Conservation (phyloP, 306 rosid genomes). For the Sophora flavescens region DNA sequence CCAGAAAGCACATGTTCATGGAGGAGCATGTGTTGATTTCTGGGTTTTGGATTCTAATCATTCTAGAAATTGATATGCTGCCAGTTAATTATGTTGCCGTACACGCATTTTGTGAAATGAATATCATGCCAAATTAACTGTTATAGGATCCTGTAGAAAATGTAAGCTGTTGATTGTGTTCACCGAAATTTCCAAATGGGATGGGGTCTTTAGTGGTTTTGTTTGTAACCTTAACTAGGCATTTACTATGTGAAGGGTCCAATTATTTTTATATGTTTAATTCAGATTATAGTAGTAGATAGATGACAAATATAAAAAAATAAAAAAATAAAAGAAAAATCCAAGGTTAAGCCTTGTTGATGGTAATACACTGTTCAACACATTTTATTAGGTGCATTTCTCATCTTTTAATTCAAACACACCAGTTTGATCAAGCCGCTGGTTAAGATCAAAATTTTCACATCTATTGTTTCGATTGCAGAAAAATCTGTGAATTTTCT, state of each 20-base stretch:
- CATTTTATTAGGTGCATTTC: too few relatives aligned
- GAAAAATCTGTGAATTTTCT: too few relatives aligned
- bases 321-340: too few relatives aligned
- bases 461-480: too few relatives aligned
- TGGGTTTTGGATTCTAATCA: neutral
- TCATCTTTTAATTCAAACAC: too few relatives aligned
- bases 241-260: neutral
- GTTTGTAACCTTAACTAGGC: neutral
- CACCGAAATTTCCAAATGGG: neutral
- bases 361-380: too few relatives aligned
- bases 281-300: neutral
- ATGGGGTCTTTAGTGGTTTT: neutral
- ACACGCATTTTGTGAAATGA: neutral
- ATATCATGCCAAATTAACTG: neutral
- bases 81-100: constrained; percentile 1
- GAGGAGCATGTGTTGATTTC: neutral
- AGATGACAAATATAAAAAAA: neutral
- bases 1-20: neutral
- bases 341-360: too few relatives aligned
- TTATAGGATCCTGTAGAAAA: neutral
- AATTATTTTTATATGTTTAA: neutral
- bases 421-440: too few relatives aligned
- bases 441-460: too few relatives aligned
- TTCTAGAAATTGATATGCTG: neutral
- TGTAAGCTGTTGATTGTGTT: neutral